Evolutionary conservation across 805 yeast genomes (phyloP).

Genomic region (Nakazawaea molendinolei): DNA sequence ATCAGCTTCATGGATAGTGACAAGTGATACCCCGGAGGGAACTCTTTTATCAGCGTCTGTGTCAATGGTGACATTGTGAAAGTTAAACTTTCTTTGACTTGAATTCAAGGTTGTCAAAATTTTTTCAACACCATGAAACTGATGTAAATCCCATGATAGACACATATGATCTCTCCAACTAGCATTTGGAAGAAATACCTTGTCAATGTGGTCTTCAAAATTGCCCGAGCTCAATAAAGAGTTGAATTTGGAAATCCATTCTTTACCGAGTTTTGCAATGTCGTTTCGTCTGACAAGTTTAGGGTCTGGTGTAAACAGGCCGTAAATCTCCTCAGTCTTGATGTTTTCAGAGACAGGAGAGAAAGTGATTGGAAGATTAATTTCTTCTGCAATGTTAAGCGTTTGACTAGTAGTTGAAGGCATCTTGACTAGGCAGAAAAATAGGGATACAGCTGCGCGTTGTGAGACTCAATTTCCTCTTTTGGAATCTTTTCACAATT

Average conservation of each 20-base stretch:
- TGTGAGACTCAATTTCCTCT: too few species aligned
- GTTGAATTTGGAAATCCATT: conserved; percentile 17
- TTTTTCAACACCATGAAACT: conserved; percentile 24
- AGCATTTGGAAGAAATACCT: conserved; percentile 22
- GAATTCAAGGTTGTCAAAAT: conserved; percentile 18
- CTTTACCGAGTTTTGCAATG: conserved; percentile 7
- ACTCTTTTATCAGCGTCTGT: conserved; percentile 22
- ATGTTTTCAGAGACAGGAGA: conserved; percentile 15
- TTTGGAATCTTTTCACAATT: too few species aligned
- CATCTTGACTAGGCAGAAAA: conserved; percentile 7
- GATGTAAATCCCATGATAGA: conserved; percentile 27
- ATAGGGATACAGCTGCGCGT: too few species aligned
- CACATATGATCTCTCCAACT: conserved; percentile 33
- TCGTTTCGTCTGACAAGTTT: conserved; percentile 8
- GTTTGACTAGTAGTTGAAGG: conserved; percentile 10
- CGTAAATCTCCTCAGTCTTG: conserved; percentile 14
- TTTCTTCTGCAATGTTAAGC: conserved; percentile 15
- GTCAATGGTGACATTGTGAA: conserved; percentile 25
- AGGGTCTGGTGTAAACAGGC: conserved; percentile 12
- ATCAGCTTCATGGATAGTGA: conserved; percentile 22
- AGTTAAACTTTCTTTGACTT: conserved; percentile 16
- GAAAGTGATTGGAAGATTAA: conserved; percentile 16
- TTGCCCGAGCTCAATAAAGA: background rate
- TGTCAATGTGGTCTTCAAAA: conserved; percentile 15
- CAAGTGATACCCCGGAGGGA: conserved; percentile 24